A percentile compares a stretch with the other conserved stretches of the same genome.
These are phyloP conservation scores for Athelia psychrophila DNA, from an alignment of 1,284 basidiomycete species.

Conservation along the genomic window DNA sequence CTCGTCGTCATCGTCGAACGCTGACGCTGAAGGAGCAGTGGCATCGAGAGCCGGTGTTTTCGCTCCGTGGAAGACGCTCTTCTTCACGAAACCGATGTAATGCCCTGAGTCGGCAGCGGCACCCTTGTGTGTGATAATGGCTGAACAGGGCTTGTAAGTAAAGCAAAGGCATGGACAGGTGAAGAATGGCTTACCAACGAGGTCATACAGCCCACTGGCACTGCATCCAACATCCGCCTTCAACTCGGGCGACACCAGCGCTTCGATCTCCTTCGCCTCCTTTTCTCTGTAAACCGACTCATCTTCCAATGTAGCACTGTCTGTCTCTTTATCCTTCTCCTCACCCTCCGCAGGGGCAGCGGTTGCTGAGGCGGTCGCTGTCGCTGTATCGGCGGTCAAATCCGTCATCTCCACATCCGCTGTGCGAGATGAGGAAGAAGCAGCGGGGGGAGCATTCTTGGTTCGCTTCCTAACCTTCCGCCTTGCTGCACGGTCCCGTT, in stretches of 20 bases:
- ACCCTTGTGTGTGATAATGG: slow-evolving; percentile 96
- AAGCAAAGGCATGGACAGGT: not conserved
- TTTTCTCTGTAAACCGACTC: slow-evolving; percentile 57
- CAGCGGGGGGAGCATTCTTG: slow-evolving; percentile 39
- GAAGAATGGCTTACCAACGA: slow-evolving; percentile 59
- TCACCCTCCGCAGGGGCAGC: slow-evolving; percentile 24
- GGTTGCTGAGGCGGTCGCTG: slow-evolving; percentile 21
- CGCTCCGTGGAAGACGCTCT: slow-evolving; percentile 55
- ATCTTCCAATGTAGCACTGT: slow-evolving; percentile 47
- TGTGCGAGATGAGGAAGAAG: slow-evolving; percentile 20
- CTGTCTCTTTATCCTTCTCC: slow-evolving; percentile 19
- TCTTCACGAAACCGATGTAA: slow-evolving; percentile 89
- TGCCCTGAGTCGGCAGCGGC: slow-evolving; percentile 92
- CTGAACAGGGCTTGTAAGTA: slow-evolving; percentile 33
- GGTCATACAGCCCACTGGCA: slow-evolving; percentile 78
- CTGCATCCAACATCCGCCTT: slow-evolving; percentile 73
- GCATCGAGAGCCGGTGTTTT: slow-evolving; percentile 18
- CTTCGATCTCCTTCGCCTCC: slow-evolving; percentile 65
- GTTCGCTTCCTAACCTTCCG: slow-evolving; percentile 80
- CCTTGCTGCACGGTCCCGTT: slow-evolving; percentile 84
- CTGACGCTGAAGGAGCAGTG: slow-evolving; percentile 6
- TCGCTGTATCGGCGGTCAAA: slow-evolving; percentile 19
- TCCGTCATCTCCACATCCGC: slow-evolving; percentile 42
- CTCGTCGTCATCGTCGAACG: slow-evolving; percentile 52
- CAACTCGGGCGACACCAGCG: slow-evolving; percentile 61